Evolutionary conservation across 2,329 filamentous ascomycete species (phyloP).

Genomic region (Didymella lethalis): DNA sequence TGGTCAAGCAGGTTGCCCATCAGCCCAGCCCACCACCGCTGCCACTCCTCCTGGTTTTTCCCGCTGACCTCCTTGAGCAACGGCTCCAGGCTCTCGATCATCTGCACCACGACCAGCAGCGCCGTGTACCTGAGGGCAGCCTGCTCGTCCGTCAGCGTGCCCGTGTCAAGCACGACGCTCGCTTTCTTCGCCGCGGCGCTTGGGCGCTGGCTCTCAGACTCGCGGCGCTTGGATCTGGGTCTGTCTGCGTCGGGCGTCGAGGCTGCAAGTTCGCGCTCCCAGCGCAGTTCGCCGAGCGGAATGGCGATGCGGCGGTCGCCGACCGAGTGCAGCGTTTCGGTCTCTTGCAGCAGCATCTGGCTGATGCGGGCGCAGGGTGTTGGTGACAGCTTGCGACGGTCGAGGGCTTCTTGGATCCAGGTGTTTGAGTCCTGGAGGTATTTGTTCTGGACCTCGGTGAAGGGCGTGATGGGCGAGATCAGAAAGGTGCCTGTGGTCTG

Average conservation of each 20-base stretch:
- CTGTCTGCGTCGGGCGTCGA: conserved; percentile 21
- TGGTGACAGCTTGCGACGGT: conserved; percentile 71
- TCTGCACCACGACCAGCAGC: conserved; percentile 79
- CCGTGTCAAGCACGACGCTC: conserved; percentile 46
- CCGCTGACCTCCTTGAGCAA: conserved; percentile 81
- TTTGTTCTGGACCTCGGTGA: conserved; percentile 80
- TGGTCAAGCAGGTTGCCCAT: conserved; percentile 83
- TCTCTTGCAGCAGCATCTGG: conserved; percentile 81
- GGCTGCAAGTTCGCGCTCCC: conserved; percentile 76
- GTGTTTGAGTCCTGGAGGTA: conserved; percentile 83
- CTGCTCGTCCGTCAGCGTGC: conserved; percentile 71
- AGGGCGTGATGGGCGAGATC: conserved; percentile 82
- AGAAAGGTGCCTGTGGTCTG: conserved; percentile 79
- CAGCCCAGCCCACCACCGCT: conserved; percentile 87
- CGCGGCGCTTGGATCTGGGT: conserved; percentile 59
- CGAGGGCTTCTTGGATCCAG: conserved; percentile 80
- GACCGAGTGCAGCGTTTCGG: conserved; percentile 73
- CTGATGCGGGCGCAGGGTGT: conserved; percentile 81
- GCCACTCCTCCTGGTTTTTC: conserved; percentile 92
- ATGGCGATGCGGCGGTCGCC: conserved; percentile 83
- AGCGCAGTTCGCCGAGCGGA: conserved; percentile 82
- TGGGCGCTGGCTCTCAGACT: conserved; percentile 58
- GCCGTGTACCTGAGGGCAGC: conserved; percentile 78
- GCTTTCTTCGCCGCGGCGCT: conserved; percentile 41
- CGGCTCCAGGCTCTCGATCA: conserved; percentile 86